A percentile compares a stretch with the other conserved stretches of the same genome.
phyloP scores from a whole-genome alignment of 768 basidiomycete species.

The Russula sp. region DNA sequence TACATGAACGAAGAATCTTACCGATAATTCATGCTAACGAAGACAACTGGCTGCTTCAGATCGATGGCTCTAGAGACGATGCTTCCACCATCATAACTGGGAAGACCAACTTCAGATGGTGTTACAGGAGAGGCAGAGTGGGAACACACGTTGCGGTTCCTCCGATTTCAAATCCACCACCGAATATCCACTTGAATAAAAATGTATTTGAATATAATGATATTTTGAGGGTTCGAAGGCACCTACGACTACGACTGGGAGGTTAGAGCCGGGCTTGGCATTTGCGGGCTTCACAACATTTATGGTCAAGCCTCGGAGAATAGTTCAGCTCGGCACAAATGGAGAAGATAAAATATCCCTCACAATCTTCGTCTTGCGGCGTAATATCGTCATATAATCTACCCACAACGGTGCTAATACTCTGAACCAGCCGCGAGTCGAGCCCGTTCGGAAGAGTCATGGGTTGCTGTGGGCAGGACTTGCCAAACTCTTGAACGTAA shows the following conservation, averaged over 20 bases:
- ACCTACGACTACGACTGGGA: constrained; percentile 28
- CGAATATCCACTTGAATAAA: constrained; percentile 26
- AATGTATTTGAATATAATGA: background rate
- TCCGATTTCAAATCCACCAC: constrained; percentile 23
- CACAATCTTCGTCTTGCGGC: constrained; percentile 25
- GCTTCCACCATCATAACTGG: constrained; percentile 24
- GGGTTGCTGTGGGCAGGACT: constrained; percentile 28
- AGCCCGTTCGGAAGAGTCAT: constrained; percentile 14
- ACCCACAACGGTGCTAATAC: background rate
- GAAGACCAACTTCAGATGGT: background rate
- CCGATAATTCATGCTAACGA: constrained; percentile 31
- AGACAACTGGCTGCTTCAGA: constrained; percentile 25
- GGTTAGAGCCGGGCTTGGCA: constrained; percentile 4
- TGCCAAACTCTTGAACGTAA: constrained; percentile 23
- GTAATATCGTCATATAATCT: constrained; percentile 3
- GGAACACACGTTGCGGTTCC: constrained; percentile 12
- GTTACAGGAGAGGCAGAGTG: background rate
- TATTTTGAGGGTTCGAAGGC: background rate
- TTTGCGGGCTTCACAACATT: constrained; percentile 25
- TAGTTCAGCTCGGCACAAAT: background rate
- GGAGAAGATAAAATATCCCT: background rate
- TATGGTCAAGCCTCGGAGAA: constrained; percentile 25
- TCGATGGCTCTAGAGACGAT: constrained; percentile 27
- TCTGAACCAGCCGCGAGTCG: background rate
- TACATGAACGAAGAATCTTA: background rate